A percentile compares a stretch with the other conserved stretches of the same genome.
Evolutionary conservation across 2,329 filamentous ascomycete genomes (phyloP).

Genomic region (Biscogniauxia sp.): DNA sequence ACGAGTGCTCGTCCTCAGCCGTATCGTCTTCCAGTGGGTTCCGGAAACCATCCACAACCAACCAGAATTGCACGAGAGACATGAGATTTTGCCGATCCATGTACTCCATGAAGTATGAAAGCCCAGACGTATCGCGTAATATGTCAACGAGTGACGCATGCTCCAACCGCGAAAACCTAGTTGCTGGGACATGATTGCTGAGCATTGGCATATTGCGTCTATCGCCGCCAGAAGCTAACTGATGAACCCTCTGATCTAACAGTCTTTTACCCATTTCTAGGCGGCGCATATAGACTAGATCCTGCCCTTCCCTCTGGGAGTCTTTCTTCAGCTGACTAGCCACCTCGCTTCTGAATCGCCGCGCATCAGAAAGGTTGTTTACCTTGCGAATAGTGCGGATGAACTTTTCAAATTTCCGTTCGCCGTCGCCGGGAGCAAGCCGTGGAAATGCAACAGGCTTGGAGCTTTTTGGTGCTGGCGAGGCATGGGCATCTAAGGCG

Average conservation of each 20-base stretch:
- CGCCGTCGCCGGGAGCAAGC: slow-evolving; percentile 77
- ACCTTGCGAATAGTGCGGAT: slow-evolving; percentile 85
- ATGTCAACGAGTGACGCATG: slow-evolving; percentile 78
- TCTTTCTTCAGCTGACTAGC: slow-evolving; percentile 89
- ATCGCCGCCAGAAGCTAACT: slow-evolving; percentile 68
- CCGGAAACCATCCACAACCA: slow-evolving; percentile 94
- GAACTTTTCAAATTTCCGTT: slow-evolving; percentile 92
- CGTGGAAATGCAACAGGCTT: slow-evolving; percentile 73
- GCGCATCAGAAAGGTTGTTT: slow-evolving; percentile 87
- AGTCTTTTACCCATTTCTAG: slow-evolving; percentile 89
- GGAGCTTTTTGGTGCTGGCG: slow-evolving; percentile 66
- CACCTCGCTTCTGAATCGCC: slow-evolving; percentile 87
- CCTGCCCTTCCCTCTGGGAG: slow-evolving; percentile 71
- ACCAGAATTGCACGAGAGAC: slow-evolving; percentile 94
- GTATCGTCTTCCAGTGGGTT: slow-evolving; percentile 86
- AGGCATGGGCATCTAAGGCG: slow-evolving; percentile 90
- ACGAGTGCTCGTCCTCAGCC: slow-evolving; percentile 64
- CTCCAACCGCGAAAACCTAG: slow-evolving; percentile 62
- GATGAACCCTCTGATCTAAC: slow-evolving; percentile 83
- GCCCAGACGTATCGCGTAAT: slow-evolving; percentile 81
- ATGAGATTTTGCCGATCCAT: slow-evolving; percentile 92
- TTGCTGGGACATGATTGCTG: slow-evolving; percentile 29
- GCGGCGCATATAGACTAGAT: slow-evolving; percentile 81
- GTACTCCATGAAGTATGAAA: slow-evolving; percentile 99
- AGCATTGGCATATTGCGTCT: slow-evolving; percentile 35